Evolutionary conservation across 441 rosid species (phyloP), one percentile per base, ranked within the genome.

Genomic region (Gossypium trilobum): DNA sequence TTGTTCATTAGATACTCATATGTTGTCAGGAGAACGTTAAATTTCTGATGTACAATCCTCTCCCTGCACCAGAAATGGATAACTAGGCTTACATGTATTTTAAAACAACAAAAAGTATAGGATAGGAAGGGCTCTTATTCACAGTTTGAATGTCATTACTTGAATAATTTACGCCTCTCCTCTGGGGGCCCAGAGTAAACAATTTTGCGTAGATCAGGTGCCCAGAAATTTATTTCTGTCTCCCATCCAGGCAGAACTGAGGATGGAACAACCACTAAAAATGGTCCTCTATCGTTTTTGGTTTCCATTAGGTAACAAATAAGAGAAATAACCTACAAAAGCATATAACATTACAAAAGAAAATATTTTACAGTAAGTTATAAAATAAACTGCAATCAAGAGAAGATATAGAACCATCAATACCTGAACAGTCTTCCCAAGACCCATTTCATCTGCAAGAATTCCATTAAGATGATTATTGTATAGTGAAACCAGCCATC

Each of bases 361-460:
- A 48, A 51, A 59, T 33, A 20, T 57, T 33, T 17, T 14, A 42
- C 33, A 57, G 57, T 8, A 61, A 71, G 29, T 62, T 46, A 52
- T 51, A 44, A 31, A 66, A 65, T 31, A 29, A 13, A 73, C 64
- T 9, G 68, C 46, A 68, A 66, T 48, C 17, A 36, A 33, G 52
- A 71, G 68, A 14, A 52, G 60, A 51, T 60, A 66, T 44, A 74
- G 19, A 46, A 54, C 50, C 48, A 57, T 27, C 2, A 23, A 64
- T 73, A 87, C 98, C 97, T 93, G 98, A 78, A 93, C 98, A 73
- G 98, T 91, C 89, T 93, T 93, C 59, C 98, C 98, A 59, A 93
- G 96, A 71, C 98, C 98, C 98, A 93, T 93, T 84, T 93, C 98
- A 87, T 93, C 98, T 75, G 98, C 98, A 70, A 93, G 90, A 75